Conservation (phyloP, 257 asterid species). For the Ilex aquifolium region DNA sequence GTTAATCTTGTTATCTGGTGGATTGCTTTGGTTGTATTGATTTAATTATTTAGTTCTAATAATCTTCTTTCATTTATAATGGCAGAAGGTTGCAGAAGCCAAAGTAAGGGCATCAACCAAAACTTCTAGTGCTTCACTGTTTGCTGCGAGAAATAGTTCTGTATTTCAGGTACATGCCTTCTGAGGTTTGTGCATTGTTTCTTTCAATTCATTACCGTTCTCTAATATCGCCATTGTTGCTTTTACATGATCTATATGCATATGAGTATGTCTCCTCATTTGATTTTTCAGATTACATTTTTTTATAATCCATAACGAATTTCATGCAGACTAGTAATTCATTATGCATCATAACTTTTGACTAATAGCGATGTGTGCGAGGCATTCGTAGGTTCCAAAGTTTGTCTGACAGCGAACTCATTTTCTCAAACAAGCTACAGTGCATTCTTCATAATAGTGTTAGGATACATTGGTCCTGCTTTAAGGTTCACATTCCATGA, state of each 20-base stretch:
- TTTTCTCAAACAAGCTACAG: no score
- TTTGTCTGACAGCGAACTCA: no score
- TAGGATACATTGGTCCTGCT: no score
- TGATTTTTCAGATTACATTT: not conserved
- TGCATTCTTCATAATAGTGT: no score
- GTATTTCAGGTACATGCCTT: constrained; percentile 56
- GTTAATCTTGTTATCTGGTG: constrained; percentile 3
- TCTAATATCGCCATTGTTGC: not conserved
- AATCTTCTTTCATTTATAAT: not conserved
- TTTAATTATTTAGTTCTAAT: not conserved
- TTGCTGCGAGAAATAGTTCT: constrained; percentile 53
- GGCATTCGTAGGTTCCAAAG: no score
- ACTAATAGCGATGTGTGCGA: no score
- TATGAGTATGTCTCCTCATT: no score
- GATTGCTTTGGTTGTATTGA: not conserved
- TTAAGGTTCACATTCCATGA: no score
- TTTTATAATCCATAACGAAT: not conserved
- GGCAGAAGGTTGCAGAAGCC: constrained; percentile 44
- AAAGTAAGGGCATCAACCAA: constrained; percentile 23
- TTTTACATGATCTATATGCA: no score
- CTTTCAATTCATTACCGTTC: not conserved
- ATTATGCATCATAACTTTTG: no score
- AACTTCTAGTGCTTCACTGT: constrained; percentile 30
- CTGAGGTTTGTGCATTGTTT: not conserved
- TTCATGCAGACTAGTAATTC: no score